Percentiles rank a stretch among this genome's conserved stretches.
Evolutionary conservation across 2,329 filamentous ascomycete species (phyloP).

Genomic region (Celoporthe dispersa): DNA sequence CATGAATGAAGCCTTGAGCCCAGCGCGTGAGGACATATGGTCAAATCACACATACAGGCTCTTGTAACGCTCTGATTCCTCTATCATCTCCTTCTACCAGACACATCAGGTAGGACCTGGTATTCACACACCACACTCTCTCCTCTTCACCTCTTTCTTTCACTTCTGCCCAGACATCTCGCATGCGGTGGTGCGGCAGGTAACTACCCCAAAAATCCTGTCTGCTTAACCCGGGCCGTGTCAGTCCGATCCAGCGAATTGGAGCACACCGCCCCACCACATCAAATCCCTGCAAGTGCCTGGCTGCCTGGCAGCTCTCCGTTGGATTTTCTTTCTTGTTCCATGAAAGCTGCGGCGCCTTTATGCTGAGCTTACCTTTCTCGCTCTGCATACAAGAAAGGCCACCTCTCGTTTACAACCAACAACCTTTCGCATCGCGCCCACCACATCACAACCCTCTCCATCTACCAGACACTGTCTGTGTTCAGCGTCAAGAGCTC

Average conservation of each 20-base stretch:
- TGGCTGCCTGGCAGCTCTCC: slow-evolving; percentile 9
- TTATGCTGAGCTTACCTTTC: neutral
- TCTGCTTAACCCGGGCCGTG: slow-evolving; percentile 6
- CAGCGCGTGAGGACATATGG: neutral
- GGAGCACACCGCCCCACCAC: neutral
- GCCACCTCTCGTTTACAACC: slow-evolving; percentile 27
- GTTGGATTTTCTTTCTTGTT: slow-evolving; percentile 27
- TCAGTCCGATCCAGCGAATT: slow-evolving; percentile 12
- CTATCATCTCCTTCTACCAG: neutral
- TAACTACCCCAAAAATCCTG: neutral
- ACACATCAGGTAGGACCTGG: slow-evolving; percentile 2
- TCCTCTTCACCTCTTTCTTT: neutral
- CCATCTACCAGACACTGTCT: neutral
- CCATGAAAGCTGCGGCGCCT: slow-evolving; percentile 10
- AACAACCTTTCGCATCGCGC: neutral
- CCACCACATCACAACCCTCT: slow-evolving; percentile 9
- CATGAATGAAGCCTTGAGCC: neutral
- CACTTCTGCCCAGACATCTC: neutral
- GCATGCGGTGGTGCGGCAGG: neutral
- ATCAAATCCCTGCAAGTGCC: slow-evolving; percentile 13
- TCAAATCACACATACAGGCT: neutral
- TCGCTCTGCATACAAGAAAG: slow-evolving; percentile 14
- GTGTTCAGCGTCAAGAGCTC: neutral
- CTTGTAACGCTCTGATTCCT: neutral
- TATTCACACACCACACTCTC: neutral